Percentiles rank a stretch among this genome's conserved stretches.
Evolutionary conservation across 108 stramenopile genomes (phyloP).

Genomic region (Skeletonema marinoi): DNA sequence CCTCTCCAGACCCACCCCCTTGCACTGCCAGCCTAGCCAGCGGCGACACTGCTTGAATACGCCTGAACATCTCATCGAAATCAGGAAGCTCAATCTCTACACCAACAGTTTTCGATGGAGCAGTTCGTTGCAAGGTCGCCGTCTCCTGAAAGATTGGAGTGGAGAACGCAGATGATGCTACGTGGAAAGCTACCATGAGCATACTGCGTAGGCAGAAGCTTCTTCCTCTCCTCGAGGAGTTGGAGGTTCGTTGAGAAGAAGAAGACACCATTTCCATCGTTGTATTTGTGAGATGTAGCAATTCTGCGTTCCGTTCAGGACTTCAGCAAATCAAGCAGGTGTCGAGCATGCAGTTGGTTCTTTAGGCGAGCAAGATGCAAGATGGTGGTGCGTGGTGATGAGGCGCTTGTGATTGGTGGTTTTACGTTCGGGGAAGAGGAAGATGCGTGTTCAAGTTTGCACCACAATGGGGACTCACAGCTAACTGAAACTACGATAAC

Average conservation of each 20-base stretch:
- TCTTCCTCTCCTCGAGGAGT: neutral
- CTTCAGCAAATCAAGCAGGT: neutral
- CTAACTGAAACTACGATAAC: neutral
- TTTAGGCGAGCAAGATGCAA: neutral
- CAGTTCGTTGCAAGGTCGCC: constrained; percentile 51
- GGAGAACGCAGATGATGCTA: constrained; percentile 46
- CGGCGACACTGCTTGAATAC: constrained; percentile 67
- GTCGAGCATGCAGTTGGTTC: neutral
- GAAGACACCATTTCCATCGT: neutral
- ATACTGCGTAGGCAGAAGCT: constrained; percentile 11
- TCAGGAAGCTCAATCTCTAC: constrained; percentile 75
- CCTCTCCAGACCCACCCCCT: constrained; percentile 36
- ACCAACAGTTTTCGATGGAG: constrained; percentile 57
- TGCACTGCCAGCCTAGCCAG: constrained; percentile 52
- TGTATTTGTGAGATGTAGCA: neutral
- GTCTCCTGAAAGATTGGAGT: constrained; percentile 67
- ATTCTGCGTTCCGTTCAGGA: neutral
- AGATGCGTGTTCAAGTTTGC: neutral
- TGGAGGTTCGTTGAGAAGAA: neutral
- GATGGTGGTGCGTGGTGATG: neutral
- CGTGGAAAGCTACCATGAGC: constrained; percentile 15
- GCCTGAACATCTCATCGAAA: constrained; percentile 68
- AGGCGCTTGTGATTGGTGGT: too few species aligned
- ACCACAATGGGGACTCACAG: neutral
- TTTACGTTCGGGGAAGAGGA: neutral